phyloP scores from a whole-genome alignment of 176 grass and related monocot species.

The Aegilops sharonensis region DNA sequence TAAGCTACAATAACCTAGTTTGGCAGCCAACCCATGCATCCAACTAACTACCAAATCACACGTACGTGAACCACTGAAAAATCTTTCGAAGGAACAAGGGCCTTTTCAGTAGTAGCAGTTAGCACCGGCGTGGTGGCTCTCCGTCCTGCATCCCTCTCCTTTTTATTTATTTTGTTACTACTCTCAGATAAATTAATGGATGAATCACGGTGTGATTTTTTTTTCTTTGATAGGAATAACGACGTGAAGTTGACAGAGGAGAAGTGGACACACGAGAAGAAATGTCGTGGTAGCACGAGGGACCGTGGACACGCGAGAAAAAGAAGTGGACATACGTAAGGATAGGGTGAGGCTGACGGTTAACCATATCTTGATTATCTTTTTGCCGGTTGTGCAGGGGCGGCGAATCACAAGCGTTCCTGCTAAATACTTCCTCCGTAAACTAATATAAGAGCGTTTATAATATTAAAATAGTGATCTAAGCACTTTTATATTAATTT shows the following conservation, averaged over 20 bases:
- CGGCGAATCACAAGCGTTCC: slow-evolving; percentile 21
- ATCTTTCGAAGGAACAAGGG: slow-evolving; percentile 10
- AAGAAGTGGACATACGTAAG: too few species aligned
- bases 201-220: slow-evolving; percentile 27
- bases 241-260: slow-evolving; percentile 15
- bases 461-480: too few species aligned
- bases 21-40: not conserved
- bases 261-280: not conserved
- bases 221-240: slow-evolving; percentile 5
- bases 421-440: too few species aligned
- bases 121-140: not conserved
- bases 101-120: not conserved
- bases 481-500: too few species aligned
- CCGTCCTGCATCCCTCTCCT: not conserved
- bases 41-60: slow-evolving; percentile 8
- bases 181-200: slow-evolving; percentile 32
- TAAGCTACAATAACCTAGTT: not conserved
- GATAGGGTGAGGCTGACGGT: slow-evolving; percentile 28
- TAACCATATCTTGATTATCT: slow-evolving; percentile 29
- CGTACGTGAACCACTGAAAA: slow-evolving; percentile 19
- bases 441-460: too few species aligned
- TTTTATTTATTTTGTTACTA: not conserved
- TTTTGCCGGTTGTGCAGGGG: not conserved
- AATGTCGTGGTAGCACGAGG: not conserved
- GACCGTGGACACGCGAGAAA: not conserved